Evolutionary conservation across 805 yeast species (phyloP), one percentile per base, ranked within the genome.

Genomic region (Wilhelminamyces savonicus): DNA sequence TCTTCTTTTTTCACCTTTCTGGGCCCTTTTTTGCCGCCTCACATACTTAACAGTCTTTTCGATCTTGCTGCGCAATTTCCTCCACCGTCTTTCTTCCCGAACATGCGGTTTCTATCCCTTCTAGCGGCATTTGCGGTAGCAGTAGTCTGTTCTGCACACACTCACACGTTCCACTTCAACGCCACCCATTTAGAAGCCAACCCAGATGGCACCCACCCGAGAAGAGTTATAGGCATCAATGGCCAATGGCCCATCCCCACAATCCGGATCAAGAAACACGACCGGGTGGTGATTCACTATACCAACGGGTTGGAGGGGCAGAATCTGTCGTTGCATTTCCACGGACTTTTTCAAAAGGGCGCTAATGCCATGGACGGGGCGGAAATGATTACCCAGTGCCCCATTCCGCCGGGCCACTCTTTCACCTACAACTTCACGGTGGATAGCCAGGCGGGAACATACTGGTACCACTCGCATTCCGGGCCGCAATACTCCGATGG

Each of bases 401-500:
- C 71, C 9, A 50, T 66, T 13, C 49, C 66, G 3, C 67, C 69
- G 10, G 65, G 65, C 2, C 41, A 39, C 4, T 46, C 58, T 3
- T 58, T 64, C 29, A 32, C 56, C 13, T 65, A 66, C 42, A 55
- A 66, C 43, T 66, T 66, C 35, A 52, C 54, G 4, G 62, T 60
- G 4, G 33, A 35, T 13, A 52, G 55, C 29, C 67, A 62, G 34
- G 44, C 48, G 15, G 43, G 45, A 15, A 52, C 56, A 5, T 52
- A 43, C 37, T 82, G 94, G 94, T 82, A 82, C 53, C 94, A 82
- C 51, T 76, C 86, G 4, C 94, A 82, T 45, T 66, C 78, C 22
- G 87, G 85, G 0, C 61, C 82, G 10, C 92, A 82, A 48, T 82
- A 82, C 44, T 74, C 82, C 32, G 94, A 82, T 53, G 94, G 94